Percentiles rank a stretch among this genome's conserved stretches.
Conservation (phyloP, 805 yeast genomes). For the Candida anglica region DNA sequence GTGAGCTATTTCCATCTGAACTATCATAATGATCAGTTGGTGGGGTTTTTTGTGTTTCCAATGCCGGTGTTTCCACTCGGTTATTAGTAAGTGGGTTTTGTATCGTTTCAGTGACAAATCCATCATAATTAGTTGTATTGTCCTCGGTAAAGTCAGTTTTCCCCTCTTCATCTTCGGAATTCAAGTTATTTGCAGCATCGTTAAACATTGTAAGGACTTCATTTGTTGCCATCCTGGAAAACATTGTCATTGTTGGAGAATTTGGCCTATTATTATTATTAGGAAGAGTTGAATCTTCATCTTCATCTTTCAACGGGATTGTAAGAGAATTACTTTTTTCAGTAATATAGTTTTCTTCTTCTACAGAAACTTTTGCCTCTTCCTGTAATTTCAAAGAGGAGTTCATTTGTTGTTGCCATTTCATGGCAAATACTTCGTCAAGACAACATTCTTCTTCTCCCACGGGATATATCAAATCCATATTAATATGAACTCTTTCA, state of each 20-base stretch:
- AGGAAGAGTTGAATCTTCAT: constrained; percentile 10
- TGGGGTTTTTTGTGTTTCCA: constrained; percentile 14
- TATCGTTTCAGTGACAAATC: constrained; percentile 50
- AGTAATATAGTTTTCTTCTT: constrained; percentile 13
- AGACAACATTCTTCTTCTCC: constrained; percentile 52
- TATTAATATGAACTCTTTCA: constrained; percentile 58
- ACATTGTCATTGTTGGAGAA: constrained; percentile 78
- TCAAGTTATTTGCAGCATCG: constrained; percentile 32
- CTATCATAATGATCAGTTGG: constrained; percentile 20
- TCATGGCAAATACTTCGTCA: constrained; percentile 59
- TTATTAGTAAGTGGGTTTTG: constrained; percentile 6
- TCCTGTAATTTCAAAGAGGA: not conserved
- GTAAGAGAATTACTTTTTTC: constrained; percentile 39
- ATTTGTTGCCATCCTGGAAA: constrained; percentile 68
- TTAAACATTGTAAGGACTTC: constrained; percentile 78
- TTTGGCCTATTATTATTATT: constrained; percentile 30
- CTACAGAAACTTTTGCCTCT: constrained; percentile 4
- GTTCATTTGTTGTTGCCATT: constrained; percentile 7
- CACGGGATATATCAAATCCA: constrained; percentile 50
- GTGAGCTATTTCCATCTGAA: constrained; percentile 44
- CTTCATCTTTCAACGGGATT: constrained; percentile 42
- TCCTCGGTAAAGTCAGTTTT: constrained; percentile 12
- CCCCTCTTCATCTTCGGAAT: constrained; percentile 19
- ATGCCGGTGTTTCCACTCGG: constrained; percentile 4
- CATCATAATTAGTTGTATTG: constrained; percentile 35